phyloP scores from a whole-genome alignment of 305 asterid species.

The Ruellia speciosa region DNA sequence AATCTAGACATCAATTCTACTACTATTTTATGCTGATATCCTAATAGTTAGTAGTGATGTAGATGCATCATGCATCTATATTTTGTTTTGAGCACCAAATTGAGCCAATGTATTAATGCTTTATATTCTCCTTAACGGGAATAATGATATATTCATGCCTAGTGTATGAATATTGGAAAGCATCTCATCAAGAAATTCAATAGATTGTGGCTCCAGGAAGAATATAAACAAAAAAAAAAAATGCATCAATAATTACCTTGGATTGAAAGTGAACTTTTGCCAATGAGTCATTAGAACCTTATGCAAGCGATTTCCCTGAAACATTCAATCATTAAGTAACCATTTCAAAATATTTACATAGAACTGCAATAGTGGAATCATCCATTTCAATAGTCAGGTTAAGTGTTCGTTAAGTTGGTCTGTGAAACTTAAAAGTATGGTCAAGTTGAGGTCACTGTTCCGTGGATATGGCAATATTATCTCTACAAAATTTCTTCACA shows the following conservation, averaged over 20 bases:
- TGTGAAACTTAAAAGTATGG: too few species aligned
- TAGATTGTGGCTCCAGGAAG: not conserved
- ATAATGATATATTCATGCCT: not conserved
- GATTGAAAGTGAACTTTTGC: slow-evolving; percentile 93
- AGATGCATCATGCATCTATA: not conserved
- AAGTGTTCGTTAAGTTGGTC: not conserved
- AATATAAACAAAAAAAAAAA: slow-evolving; percentile 13
- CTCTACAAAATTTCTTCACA: too few species aligned
- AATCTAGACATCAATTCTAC: too few species aligned
- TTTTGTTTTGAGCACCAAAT: not conserved
- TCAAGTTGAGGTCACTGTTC: too few species aligned
- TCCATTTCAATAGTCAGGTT: not conserved
- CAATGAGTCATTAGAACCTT: slow-evolving; percentile 85
- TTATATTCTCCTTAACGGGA: not conserved
- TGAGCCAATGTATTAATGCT: not conserved
- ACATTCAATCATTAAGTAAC: slow-evolving; percentile 10
- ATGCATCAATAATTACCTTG: slow-evolving; percentile 49
- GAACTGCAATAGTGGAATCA: not conserved
- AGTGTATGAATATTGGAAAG: not conserved
- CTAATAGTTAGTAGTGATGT: not conserved
- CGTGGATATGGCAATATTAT: too few species aligned
- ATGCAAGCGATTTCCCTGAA: slow-evolving; percentile 89
- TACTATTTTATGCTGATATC: not conserved
- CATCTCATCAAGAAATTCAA: too few species aligned
- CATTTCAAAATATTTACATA: not conserved